A percentile compares a stretch with the other conserved stretches of the same genome.
Conservation (phyloP, 495 filamentous ascomycete species). For the Trichoderma asperelloides region DNA sequence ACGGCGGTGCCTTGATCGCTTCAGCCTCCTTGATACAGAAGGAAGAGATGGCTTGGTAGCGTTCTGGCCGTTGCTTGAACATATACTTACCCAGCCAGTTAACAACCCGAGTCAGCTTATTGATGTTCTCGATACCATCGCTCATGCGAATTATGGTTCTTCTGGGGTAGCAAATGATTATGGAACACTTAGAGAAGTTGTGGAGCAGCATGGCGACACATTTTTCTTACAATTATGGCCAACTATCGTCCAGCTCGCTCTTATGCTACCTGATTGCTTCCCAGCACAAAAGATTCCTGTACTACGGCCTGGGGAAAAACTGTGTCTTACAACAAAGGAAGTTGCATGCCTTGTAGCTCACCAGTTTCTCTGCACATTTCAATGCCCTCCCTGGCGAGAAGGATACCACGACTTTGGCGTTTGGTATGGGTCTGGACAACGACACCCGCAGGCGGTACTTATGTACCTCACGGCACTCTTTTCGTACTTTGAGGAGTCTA, state of each 20-base stretch:
- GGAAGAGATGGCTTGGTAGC: slow-evolving; percentile 14
- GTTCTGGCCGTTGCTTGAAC: slow-evolving; percentile 37
- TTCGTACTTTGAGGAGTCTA: slow-evolving; percentile 13
- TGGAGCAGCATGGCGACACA: neutral
- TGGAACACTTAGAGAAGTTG: neutral
- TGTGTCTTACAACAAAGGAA: slow-evolving; percentile 4
- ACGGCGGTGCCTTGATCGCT: slow-evolving; percentile 16
- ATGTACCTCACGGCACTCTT: slow-evolving; percentile 17
- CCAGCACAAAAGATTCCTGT: slow-evolving; percentile 8
- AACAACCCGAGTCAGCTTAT: slow-evolving; percentile 32
- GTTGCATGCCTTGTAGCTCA: slow-evolving; percentile 16
- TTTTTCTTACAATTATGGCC: slow-evolving; percentile 10
- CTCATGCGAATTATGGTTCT: slow-evolving; percentile 11
- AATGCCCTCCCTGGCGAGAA: slow-evolving; percentile 12
- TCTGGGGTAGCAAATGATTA: slow-evolving; percentile 12
- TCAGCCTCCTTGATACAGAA: slow-evolving; percentile 17
- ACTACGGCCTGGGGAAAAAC: slow-evolving; percentile 1
- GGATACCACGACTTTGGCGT: slow-evolving; percentile 20
- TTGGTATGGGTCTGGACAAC: slow-evolving; percentile 18
- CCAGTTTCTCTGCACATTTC: slow-evolving; percentile 17
- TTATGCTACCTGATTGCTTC: slow-evolving; percentile 10
- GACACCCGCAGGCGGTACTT: slow-evolving; percentile 13
- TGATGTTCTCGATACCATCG: slow-evolving; percentile 34
- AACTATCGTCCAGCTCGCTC: slow-evolving; percentile 9
- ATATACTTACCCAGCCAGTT: slow-evolving; percentile 35